phyloP scores from a whole-genome alignment of 192 early-diverging fungal species.

The Cetraspora pellucida region DNA sequence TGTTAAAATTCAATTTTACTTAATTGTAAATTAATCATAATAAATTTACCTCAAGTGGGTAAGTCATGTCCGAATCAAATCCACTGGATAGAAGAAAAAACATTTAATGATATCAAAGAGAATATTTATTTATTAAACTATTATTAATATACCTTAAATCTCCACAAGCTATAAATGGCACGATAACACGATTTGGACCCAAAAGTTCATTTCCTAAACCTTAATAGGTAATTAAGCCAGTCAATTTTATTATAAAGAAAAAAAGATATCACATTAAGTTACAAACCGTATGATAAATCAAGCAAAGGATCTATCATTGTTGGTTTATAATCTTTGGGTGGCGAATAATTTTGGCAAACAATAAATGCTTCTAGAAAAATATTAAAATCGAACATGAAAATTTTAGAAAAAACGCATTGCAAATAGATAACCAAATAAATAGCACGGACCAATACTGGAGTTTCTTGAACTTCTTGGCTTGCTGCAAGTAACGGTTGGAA shows the following conservation, averaged over 20 bases:
- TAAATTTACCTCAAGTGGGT: conserved; percentile 59
- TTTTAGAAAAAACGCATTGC: background rate
- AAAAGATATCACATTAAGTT: background rate
- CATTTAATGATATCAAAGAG: background rate
- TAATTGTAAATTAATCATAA: conserved; percentile 30
- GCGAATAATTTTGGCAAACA: conserved; percentile 88
- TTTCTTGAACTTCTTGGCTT: conserved; percentile 95
- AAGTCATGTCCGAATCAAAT: conserved; percentile 89
- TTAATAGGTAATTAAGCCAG: background rate
- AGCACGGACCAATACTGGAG: conserved; percentile 69
- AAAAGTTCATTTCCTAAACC: conserved; percentile 60
- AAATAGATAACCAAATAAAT: background rate
- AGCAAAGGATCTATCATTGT: conserved; percentile 90
- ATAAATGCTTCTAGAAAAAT: conserved; percentile 78
- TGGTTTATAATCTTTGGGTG: conserved; percentile 81
- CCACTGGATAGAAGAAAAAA: conserved; percentile 47
- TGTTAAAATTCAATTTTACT: background rate
- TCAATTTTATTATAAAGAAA: background rate
- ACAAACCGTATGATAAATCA: conserved; percentile 72
- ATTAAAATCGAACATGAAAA: background rate
- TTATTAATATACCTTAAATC: conserved; percentile 64
- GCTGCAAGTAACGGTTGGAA: conserved; percentile 83
- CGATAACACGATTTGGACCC: conserved; percentile 77
- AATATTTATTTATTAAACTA: conserved; percentile 22
- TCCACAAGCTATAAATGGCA: conserved; percentile 90